Base-by-base conservation (phyloP, 306 rosid genomes). In the Hippophae gyantsensis region DNA sequence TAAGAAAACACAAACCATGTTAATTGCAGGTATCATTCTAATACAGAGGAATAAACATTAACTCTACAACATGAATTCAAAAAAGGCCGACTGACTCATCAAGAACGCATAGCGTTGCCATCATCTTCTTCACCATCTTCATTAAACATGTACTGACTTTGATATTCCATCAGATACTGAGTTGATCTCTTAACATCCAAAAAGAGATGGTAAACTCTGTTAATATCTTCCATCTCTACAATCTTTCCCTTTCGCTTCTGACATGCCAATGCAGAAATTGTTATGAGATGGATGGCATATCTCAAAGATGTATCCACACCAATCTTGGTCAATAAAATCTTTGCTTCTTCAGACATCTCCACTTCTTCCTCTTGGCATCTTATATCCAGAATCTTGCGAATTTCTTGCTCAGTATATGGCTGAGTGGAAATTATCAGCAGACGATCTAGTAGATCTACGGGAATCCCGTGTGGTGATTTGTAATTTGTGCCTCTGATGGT, bases 131-230 rank as follows among this genome's bases (percentile, higher is more conserved):
- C 92, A 4, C 44, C 89, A 48, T 84, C 97, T 68, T 86, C 97
- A 66, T 12, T 92, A 84, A 89, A 86, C 95, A 92, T 88, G 84
- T 88, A 92, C 73, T 78, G 90, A 69, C 71, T 81, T 69, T 92
- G 99, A 72, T 71, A 92, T 86, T 92, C 99, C 86, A 92, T 82
- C 86, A 92, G 62, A 77, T 92, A 92, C 67, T 92, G 97, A 9
- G 99, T 92, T 27, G 99, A 92, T 75, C 99, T 77, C 72, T 92
- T 92, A 62, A 92, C 93, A 60, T 92, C 99, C 82, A 92, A 81
- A 69, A 92, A 88, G 47, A 92, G 85, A 73, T 92, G 93, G 76
- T 92, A 88, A 55, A 84, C 99, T 45, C 97, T 86, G 64, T 83
- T 88, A 43, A 92, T 86, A 61, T 92, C 99, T 38, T 92, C 96